Base-by-base conservation (phyloP, 495 filamentous ascomycete species). In the Aspergillus kassunensis region DNA sequence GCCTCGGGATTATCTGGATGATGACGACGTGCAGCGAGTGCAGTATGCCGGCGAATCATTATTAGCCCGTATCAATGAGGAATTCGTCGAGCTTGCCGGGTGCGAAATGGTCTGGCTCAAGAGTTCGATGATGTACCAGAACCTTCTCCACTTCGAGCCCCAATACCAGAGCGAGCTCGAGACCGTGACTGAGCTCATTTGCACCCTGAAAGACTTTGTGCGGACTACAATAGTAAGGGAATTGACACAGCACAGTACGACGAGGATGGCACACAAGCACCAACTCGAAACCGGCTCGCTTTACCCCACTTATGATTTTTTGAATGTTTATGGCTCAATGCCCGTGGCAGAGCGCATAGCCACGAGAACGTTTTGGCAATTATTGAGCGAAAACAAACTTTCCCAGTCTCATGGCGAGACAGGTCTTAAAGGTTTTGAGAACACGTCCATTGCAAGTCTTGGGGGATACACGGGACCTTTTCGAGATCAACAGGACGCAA, bases 31-130 rank as follows among this genome's bases (percentile, higher is more conserved):
- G 12, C 74, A 77, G 30, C 73, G 75, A 1, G 65, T 81, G 13
- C 74, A 81, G 54, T 78, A 80, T 56, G 77, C 78, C 6, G 74
- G 72, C 40, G 72, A 75, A 48, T 60, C 55, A 23, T 76, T 80
- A 39, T 44, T 67, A 15, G 69, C 71, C 2, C 60, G 67, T 15
- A 57, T 77, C 6, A 39, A 66, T 7, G 51, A 49, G 6, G 54
- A 53, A 6, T 75, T 79, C 44, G 44, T 69, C 25, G 30, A 64
- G 16, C 62, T 78, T 16, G 51, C 65, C 2, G 67, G 65, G 18
- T 40, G 44, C 5, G 59, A 73, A 13, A 75, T 76, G 72, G 19
- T 6, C 33, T 80, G 77, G 78, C 37, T 81, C 16, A 33, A 35
- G 10, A 15, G 15, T 8, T 52, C 58, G 9, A 23, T 60, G 0